Conservation (phyloP, 495 filamentous ascomycete species). For the Rusavskia elegans region DNA sequence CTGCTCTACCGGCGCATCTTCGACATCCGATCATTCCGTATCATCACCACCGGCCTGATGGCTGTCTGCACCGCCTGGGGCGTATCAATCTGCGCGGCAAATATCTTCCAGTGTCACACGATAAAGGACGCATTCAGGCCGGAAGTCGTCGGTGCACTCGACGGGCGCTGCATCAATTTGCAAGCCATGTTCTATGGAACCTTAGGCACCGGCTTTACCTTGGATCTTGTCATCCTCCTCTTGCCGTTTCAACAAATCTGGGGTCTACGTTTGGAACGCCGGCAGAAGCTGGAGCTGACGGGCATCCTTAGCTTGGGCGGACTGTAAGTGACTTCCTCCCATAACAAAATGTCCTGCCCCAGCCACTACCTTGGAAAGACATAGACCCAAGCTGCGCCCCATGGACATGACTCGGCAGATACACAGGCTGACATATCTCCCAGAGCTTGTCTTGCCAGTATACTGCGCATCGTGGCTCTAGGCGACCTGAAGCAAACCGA, state of each 20-base stretch:
- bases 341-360: no score
- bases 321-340: constrained; percentile 10
- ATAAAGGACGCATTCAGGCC: constrained; percentile 25
- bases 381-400: no score
- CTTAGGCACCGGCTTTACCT: constrained; percentile 27
- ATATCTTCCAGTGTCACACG: constrained; percentile 29
- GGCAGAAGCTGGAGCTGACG: constrained; percentile 10
- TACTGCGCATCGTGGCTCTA: constrained; percentile 17
- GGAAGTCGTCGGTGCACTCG: constrained; percentile 4
- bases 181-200: constrained; percentile 26
- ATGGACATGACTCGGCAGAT: no score
- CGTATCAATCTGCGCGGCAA: constrained; percentile 24
- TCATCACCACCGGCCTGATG: constrained; percentile 18
- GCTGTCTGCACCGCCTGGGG: constrained; percentile 22
- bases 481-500: constrained; percentile 2
- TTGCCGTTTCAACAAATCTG: constrained; percentile 19
- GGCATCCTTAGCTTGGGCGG: constrained; percentile 15
- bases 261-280: constrained; percentile 6
- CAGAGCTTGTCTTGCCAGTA: constrained; percentile 19
- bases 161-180: constrained; percentile 26
- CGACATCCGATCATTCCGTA: constrained; percentile 14
- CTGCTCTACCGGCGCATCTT: constrained; percentile 23
- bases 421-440: no score
- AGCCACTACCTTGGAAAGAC: no score
- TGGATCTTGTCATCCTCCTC: constrained; percentile 28